phyloP scores from a whole-genome alignment of 2,329 filamentous ascomycete species.

The Grosmannia huntii region DNA sequence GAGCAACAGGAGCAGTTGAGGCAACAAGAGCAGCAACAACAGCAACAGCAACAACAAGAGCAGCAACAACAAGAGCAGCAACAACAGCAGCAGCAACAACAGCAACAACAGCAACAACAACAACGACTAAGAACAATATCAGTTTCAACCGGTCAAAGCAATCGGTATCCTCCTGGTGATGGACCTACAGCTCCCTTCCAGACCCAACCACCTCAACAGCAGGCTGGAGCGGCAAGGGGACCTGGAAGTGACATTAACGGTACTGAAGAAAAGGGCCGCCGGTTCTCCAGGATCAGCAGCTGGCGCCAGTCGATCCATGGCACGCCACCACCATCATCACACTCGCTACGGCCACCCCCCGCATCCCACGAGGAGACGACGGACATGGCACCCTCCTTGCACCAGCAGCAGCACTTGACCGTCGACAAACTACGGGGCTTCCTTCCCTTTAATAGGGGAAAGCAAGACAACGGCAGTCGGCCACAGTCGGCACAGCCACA shows the following conservation, averaged over 20 bases:
- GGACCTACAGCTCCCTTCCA: neutral
- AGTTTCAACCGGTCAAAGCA: neutral
- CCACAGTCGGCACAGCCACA: neutral
- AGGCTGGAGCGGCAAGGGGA: neutral
- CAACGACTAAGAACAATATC: neutral
- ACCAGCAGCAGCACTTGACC: conserved; percentile 6
- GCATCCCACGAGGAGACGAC: neutral
- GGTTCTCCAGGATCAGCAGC: conserved; percentile 7
- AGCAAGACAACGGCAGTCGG: neutral
- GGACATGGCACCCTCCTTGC: neutral
- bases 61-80: neutral
- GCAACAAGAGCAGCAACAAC: neutral
- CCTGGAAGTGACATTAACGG: neutral
- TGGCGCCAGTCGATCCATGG: conserved; percentile 7
- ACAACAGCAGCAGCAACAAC: neutral
- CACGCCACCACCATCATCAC: conserved; percentile 4
- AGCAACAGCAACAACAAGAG: neutral
- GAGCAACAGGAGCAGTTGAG: neutral
- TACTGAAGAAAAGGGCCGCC: conserved; percentile 6
- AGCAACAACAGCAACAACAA: too few relatives aligned
- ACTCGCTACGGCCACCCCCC: neutral
- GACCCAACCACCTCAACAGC: conserved; percentile 1
- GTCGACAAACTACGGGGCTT: neutral
- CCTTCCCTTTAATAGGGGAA: neutral
- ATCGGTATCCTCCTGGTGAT: neutral